These are phyloP conservation scores for Nakazawaea peltata DNA, from an alignment of 805 yeast genomes.

Conservation along the genomic window DNA sequence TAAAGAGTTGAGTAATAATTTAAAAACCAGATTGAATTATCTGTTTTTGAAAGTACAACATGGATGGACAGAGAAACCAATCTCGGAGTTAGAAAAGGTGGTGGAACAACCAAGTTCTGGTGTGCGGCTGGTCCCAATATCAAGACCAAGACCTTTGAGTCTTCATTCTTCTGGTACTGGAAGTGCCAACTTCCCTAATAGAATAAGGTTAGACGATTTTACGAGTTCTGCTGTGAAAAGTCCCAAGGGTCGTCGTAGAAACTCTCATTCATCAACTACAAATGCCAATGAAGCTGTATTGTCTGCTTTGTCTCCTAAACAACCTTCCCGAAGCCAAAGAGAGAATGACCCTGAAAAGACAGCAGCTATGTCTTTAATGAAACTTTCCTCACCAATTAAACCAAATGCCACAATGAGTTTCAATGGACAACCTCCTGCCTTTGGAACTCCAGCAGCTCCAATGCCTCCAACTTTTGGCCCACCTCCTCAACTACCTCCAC, in stretches of 20 bases:
- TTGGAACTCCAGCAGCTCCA: constrained; percentile 3
- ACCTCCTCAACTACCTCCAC: background rate
- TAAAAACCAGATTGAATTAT: constrained; percentile 26
- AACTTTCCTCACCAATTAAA: constrained; percentile 41
- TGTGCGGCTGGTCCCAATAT: background rate
- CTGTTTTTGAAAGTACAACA: constrained; percentile 28
- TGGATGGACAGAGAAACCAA: constrained; percentile 14
- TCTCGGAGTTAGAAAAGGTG: constrained; percentile 7
- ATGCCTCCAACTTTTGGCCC: background rate
- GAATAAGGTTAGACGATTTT: constrained; percentile 9
- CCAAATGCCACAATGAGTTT: constrained; percentile 1
- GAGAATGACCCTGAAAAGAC: constrained; percentile 35
- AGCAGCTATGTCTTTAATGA: constrained; percentile 47
- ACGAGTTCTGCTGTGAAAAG: no score
- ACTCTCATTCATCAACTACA: background rate
- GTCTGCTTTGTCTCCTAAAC: constrained; percentile 8
- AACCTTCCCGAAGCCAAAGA: background rate
- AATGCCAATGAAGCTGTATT: constrained; percentile 9
- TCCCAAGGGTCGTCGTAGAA: constrained; percentile 2
- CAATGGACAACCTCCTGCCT: background rate
- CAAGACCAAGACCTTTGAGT: constrained; percentile 8
- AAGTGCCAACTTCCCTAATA: background rate
- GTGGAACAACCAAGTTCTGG: background rate
- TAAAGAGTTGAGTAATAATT: constrained; percentile 26
- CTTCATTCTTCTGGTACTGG: constrained; percentile 1